These are phyloP conservation scores for Cucurbita maxima DNA, from an alignment of 306 rosid genomes.

Conservation along the genomic window DNA sequence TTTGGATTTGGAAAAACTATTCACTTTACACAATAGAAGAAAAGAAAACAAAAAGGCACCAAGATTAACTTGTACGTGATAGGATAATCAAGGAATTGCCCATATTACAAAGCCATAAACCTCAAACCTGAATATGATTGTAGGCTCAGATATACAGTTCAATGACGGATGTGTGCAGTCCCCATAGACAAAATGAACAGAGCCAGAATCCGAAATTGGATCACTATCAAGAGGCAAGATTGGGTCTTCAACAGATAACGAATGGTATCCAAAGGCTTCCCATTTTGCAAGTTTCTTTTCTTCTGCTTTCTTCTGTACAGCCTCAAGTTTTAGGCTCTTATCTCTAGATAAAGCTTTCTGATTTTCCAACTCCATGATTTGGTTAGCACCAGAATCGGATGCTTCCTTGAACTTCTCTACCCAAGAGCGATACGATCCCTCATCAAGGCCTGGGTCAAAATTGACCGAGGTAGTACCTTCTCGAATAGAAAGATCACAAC, in stretches of 20 bases:
- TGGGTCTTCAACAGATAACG: constrained; percentile 43
- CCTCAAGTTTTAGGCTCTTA: constrained; percentile 41
- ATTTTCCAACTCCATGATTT: constrained; percentile 25
- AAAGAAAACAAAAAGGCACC: too few relatives aligned
- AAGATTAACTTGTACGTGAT: not conserved
- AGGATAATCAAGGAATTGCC: not conserved
- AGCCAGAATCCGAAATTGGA: constrained; percentile 43
- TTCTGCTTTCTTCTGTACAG: constrained; percentile 61
- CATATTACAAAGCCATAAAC: not conserved
- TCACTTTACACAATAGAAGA: too few relatives aligned
- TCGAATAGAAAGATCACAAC: constrained; percentile 18
- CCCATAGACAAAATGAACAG: constrained; percentile 72
- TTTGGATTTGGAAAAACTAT: too few relatives aligned
- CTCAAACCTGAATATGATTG: constrained; percentile 55
- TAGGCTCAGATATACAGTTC: constrained; percentile 42
- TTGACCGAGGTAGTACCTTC: constrained; percentile 23
- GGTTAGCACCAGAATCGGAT: constrained; percentile 29
- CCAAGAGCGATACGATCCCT: constrained; percentile 78
- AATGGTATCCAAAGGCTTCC: constrained; percentile 65
- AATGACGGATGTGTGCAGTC: constrained; percentile 68
- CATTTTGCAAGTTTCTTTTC: constrained; percentile 72
- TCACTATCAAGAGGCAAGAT: constrained; percentile 27
- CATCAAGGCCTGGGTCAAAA: constrained; percentile 46
- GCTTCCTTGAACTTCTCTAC: constrained; percentile 68
- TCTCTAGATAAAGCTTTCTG: constrained; percentile 32